A percentile compares a stretch with the other conserved stretches of the same genome.
phyloP scores from a whole-genome alignment of 345 rosid genomes.

The Trapa incisa region DNA sequence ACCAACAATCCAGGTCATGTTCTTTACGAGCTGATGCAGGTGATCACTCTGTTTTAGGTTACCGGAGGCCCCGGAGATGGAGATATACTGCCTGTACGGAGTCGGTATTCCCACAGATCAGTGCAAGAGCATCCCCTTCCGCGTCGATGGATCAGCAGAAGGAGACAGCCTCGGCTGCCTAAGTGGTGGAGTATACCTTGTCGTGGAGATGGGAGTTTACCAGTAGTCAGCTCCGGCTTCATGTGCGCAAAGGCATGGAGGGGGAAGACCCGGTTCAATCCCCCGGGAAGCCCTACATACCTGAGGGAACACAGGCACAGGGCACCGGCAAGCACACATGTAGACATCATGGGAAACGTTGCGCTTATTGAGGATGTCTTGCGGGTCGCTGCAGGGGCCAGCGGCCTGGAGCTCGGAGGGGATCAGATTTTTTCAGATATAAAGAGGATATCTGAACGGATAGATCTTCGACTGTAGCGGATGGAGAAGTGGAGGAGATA shows the following conservation, averaged over 20 bases:
- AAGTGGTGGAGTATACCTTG: conserved; percentile 36
- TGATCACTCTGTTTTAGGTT: conserved; percentile 26
- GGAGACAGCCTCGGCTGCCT: conserved; percentile 33
- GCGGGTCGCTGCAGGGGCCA: conserved; percentile 50
- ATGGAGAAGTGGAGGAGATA: neutral
- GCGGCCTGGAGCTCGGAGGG: conserved; percentile 46
- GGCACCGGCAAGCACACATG: conserved; percentile 40
- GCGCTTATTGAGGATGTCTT: conserved; percentile 55
- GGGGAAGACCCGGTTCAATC: conserved; percentile 64
- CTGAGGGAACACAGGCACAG: conserved; percentile 49
- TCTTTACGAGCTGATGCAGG: neutral
- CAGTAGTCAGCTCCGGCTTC: conserved; percentile 51
- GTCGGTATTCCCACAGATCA: conserved; percentile 62
- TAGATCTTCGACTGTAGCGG: conserved; percentile 22
- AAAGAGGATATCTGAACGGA: conserved; percentile 34
- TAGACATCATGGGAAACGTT: conserved; percentile 59
- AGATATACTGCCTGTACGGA: conserved; percentile 52
- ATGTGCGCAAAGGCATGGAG: conserved; percentile 72
- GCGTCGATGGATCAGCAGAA: conserved; percentile 36
- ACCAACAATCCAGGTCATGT: neutral
- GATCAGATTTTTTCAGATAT: conserved; percentile 45
- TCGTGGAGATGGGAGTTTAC: conserved; percentile 54
- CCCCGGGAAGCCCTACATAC: conserved; percentile 33
- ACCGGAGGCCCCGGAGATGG: conserved; percentile 64
- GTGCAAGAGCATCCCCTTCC: conserved; percentile 56